phyloP scores from a whole-genome alignment of 2,329 filamentous ascomycete species.

The Epichloe amarillans region DNA sequence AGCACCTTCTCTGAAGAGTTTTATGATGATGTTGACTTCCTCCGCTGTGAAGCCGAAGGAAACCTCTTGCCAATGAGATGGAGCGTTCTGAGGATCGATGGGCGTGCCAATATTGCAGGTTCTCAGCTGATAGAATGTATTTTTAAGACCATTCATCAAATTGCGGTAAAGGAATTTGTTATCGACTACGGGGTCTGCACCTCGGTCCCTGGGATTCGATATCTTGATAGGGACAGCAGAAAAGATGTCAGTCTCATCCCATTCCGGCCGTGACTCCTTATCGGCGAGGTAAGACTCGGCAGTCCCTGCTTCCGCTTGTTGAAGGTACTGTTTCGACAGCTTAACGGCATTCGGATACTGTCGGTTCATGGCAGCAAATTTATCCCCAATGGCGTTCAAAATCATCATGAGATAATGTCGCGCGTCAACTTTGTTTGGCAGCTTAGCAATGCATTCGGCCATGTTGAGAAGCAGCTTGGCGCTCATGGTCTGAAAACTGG shows the following conservation, averaged over 20 bases:
- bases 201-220: constrained; percentile 77
- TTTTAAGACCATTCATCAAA: constrained; percentile 87
- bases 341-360: constrained; percentile 94
- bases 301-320: constrained; percentile 48
- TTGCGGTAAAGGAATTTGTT: constrained; percentile 99
- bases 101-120: constrained; percentile 66
- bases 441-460: constrained; percentile 92
- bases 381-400: constrained; percentile 92
- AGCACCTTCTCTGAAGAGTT: constrained; percentile 91
- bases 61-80: constrained; percentile 86
- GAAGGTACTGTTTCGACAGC: constrained; percentile 63
- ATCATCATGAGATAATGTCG: constrained; percentile 96
- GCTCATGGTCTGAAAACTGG: constrained; percentile 99
- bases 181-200: constrained; percentile 80
- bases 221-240: constrained; percentile 92
- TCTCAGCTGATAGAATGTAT: constrained; percentile 88
- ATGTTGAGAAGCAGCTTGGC: constrained; percentile 94
- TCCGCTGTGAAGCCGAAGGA: constrained; percentile 95
- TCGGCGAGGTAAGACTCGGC: constrained; percentile 77
- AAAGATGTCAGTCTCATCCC: constrained; percentile 98
- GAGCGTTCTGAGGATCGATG: constrained; percentile 66
- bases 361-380: constrained; percentile 95
- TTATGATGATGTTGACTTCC: constrained; percentile 91
- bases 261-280: constrained; percentile 68
- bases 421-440: constrained; percentile 86